Evolutionary conservation across 768 basidiomycete species (phyloP), one percentile per base, ranked within the genome.

Genomic region (Artomyces pyxidatus): DNA sequence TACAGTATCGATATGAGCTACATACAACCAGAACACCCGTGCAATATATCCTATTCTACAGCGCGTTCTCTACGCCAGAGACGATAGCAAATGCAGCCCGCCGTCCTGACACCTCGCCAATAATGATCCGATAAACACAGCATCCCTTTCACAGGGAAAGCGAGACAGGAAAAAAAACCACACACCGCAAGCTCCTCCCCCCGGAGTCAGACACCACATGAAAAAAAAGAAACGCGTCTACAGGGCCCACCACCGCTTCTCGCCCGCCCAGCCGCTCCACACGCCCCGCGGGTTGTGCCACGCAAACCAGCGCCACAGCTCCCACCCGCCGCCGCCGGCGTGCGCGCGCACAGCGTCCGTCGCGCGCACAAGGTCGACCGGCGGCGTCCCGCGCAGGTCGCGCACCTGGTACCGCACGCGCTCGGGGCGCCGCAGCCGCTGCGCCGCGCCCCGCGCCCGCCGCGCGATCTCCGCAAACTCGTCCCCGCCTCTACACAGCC

Each of bases 201-300:
- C n/a, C n/a, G n/a, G n/a, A n/a, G 17, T 11, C 32, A n/a, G 32
- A 35, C 32, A 6, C 12, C 11, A 35, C 12, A 35, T 35, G 32
- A 35, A n/a, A 35, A 35, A 35, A 6, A 35, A 6, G 3, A n/a
- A 14, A 41, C 40, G 25, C 19, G 1, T 23, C 12, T 53, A 43
- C 22, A 48, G 30, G 10, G 51, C 51, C 51, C 51, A 55, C 51
- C 51, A 53, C 25, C 51, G 51, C 44, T 47, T 42, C 19, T 40
- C 35, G 17, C 47, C 47, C 37, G 47, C 46, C 52, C 55, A 56
- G 25, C 47, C 49, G 4, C 46, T 53, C 53, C 55, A 56, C 42
- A 56, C 43, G 21, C 55, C 55, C 30, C 48, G 48, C 0, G 53
- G 53, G 17, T 53, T 56, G 27, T 55, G 45, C 55, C 55, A 56